Conservation (phyloP, 1,284 basidiomycete genomes). For the Rhodotorula sp. region DNA sequence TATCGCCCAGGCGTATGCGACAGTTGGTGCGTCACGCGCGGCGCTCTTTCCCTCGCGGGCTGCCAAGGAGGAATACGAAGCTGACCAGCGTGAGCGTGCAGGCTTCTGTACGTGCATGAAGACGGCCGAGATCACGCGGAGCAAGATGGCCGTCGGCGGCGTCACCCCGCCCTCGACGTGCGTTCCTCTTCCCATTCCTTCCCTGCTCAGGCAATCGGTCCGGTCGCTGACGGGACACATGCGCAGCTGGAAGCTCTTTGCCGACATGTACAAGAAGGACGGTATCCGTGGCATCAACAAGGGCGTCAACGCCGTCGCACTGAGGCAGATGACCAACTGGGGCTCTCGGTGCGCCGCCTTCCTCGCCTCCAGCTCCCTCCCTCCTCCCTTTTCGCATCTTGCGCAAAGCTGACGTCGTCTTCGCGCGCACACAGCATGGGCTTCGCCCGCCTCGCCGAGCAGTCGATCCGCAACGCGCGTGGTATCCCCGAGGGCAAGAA, state of each 20-base stretch:
- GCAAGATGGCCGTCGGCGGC: conserved; percentile 89
- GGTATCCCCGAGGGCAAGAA: conserved; percentile 74
- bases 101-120: conserved; percentile 48
- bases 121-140: conserved; percentile 89
- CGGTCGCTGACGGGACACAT: not conserved
- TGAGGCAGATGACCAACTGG: conserved; percentile 85
- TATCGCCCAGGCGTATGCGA: conserved; percentile 96
- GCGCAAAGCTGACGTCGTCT: conserved; percentile 5
- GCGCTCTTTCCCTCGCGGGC: not conserved
- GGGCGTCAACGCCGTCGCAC: conserved; percentile 96
- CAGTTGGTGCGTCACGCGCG: conserved; percentile 76
- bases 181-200: not conserved
- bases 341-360: conserved; percentile 74
- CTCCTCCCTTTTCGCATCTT: not conserved
- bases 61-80: too few species aligned
- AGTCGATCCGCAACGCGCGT: conserved; percentile 70
- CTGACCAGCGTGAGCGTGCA: not conserved
- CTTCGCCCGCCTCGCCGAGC: conserved; percentile 91
- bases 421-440: conserved; percentile 69
- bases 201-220: too few species aligned
- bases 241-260: conserved; percentile 73
- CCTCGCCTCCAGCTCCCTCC: not conserved
- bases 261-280: conserved; percentile 89
- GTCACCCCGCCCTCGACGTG: conserved; percentile 83
- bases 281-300: conserved; percentile 98